Evolutionary conservation across 2,329 filamentous ascomycete genomes (phyloP).

Genomic region (Zelopaecilomyces penicillatus): DNA sequence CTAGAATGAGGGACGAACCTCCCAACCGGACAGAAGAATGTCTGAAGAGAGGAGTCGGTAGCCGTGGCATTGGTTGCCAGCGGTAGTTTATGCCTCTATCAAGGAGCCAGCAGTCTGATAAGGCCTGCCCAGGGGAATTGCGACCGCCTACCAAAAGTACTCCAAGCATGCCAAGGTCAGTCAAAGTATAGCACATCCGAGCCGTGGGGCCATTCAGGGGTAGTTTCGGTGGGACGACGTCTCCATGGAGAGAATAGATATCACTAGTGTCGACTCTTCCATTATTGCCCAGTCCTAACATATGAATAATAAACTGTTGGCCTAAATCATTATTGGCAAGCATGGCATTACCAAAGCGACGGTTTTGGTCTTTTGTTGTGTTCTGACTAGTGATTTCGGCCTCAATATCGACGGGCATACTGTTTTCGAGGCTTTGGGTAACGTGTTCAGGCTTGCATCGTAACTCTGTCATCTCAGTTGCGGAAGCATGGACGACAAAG

Average conservation of each 20-base stretch:
- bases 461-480: slow-evolving; percentile 4
- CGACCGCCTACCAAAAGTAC: slow-evolving; percentile 69
- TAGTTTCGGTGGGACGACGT: slow-evolving; percentile 16
- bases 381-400: slow-evolving; percentile 9
- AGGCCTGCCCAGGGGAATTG: slow-evolving; percentile 60
- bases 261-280: slow-evolving; percentile 42
- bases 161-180: slow-evolving; percentile 48
- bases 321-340: slow-evolving; percentile 28
- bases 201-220: slow-evolving; percentile 22
- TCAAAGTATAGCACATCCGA: slow-evolving; percentile 70
- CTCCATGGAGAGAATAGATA: slow-evolving; percentile 29
- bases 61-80: slow-evolving; percentile 57
- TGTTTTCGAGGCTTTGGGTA: not conserved
- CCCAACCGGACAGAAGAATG: slow-evolving; percentile 55
- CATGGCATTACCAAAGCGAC: slow-evolving; percentile 54
- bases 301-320: slow-evolving; percentile 36
- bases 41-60: slow-evolving; percentile 67
- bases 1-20: slow-evolving; percentile 42
- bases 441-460: too few relatives aligned
- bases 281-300: slow-evolving; percentile 36
- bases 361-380: slow-evolving; percentile 22
- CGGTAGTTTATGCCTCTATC: slow-evolving; percentile 35
- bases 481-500: slow-evolving; percentile 59
- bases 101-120: slow-evolving; percentile 70
- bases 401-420: not conserved